Base-by-base conservation (phyloP, 2,329 filamentous ascomycete species). In the Dothideomycetes sp. region DNA sequence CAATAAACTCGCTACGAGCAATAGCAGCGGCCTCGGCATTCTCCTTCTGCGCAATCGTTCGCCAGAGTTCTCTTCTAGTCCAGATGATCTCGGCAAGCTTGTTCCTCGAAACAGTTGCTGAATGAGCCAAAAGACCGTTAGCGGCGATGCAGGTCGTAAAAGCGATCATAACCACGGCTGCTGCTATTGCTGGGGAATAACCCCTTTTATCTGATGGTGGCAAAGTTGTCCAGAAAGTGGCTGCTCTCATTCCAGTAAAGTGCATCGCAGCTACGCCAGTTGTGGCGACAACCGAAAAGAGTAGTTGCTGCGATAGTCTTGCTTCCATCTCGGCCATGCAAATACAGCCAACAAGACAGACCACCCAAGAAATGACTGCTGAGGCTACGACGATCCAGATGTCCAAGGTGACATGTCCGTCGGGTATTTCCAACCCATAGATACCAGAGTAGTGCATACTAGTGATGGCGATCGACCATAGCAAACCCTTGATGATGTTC, bases 241-340 rank as follows among this genome's bases (percentile, higher is more conserved):
- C 54, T 1, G 55, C 55, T 37, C 41, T 43, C 54, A 59, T 58
- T 4, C 57, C 57, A 28, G 53, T 59, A 45, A 56, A 62, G 48
- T 56, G 57, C 56, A 59, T 62, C 20, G 49, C 59, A 30, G 53
- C 56, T n/a, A 58, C 55, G 12, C 60, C 59, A 38, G 45, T 46
- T 28, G 55, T 54, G 7, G 56, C 55, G 18, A 55, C 53, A n/a
- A 49, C 37, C 1, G 58, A 51, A 37, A 59, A 60, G 5, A 60
- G 37, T 27, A 55, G 44, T 39, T 61, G 57, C 33, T 58, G 57
- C 4, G 46, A 39, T 17, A 61, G 45, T 32, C 53, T 50, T n/a
- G 52, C 53, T 32, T 61, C 58, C 47, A 59, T 58, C 15, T 52
- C 46, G 4, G 53, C 45, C 47, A 61, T 59, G 17, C 59, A 45